Evolutionary conservation across 139 green algal genomes (phyloP).

Genomic region (Chlorella sp.): DNA sequence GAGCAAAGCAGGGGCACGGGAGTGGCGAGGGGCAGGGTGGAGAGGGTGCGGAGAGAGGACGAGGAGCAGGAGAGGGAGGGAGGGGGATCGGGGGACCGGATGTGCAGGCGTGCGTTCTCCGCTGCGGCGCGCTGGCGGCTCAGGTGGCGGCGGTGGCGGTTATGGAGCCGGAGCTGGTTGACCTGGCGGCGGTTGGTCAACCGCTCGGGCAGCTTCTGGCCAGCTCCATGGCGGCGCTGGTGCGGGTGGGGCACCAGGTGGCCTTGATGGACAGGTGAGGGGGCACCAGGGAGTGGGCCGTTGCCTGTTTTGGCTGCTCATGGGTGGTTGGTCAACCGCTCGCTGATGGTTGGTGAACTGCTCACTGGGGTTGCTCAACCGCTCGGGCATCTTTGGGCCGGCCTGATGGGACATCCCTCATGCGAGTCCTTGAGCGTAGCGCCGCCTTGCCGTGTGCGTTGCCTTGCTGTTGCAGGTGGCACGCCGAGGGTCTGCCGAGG

Average conservation of each 20-base stretch:
- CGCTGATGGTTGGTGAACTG: no score
- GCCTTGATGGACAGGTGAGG: neutral
- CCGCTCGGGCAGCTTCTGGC: neutral
- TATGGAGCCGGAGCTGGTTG: slow-evolving; percentile 19
- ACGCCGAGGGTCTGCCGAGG: neutral
- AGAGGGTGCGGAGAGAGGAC: neutral
- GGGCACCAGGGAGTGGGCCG: no score
- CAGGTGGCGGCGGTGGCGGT: slow-evolving; percentile 3
- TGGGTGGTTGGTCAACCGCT: no score
- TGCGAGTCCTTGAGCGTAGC: no score
- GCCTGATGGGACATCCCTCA: no score
- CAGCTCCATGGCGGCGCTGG: slow-evolving; percentile 3
- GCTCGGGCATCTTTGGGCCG: no score
- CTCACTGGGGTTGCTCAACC: no score
- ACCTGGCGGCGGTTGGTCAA: neutral
- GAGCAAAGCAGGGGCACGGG: neutral
- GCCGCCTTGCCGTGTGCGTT: no score
- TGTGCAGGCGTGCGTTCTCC: neutral
- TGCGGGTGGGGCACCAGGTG: neutral
- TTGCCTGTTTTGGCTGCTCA: no score
- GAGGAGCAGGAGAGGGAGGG: neutral
- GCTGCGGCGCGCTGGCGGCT: neutral
- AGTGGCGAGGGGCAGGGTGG: neutral
- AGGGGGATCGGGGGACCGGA: neutral
- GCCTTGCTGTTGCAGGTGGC: neutral